A percentile compares a stretch with the other conserved stretches of the same genome.
These are phyloP conservation scores for Austroboletus festivus DNA, from an alignment of 768 basidiomycete species.

Conservation along the genomic window DNA sequence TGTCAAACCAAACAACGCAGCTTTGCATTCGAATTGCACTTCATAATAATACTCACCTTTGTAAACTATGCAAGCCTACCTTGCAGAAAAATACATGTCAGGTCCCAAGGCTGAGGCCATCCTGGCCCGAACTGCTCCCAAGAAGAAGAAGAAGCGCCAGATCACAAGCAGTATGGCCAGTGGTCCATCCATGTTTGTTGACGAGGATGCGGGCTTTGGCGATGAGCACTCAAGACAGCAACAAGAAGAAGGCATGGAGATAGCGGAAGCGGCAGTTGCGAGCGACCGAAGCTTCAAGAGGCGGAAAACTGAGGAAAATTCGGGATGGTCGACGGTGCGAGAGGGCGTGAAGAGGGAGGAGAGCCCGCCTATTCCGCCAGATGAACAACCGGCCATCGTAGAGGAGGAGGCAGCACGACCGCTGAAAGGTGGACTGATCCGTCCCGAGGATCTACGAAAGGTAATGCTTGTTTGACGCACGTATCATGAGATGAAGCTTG, in stretches of 20 bases:
- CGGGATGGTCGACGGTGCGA: slow-evolving; percentile 69
- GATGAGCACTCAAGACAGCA: slow-evolving; percentile 44
- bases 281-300: slow-evolving; percentile 78
- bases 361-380: slow-evolving; percentile 51
- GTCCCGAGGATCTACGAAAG: slow-evolving; percentile 70
- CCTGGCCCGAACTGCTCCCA: slow-evolving; percentile 56
- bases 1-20: too few species aligned
- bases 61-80: slow-evolving; percentile 66
- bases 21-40: too few species aligned
- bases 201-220: slow-evolving; percentile 74
- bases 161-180: slow-evolving; percentile 27
- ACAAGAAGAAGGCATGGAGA: slow-evolving; percentile 51
- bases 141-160: slow-evolving; percentile 77
- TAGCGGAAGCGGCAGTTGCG: slow-evolving; percentile 64
- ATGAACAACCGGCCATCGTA: slow-evolving; percentile 67
- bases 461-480: slow-evolving; percentile 19
- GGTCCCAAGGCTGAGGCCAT: slow-evolving; percentile 97
- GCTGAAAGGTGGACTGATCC: slow-evolving; percentile 76
- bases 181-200: slow-evolving; percentile 41
- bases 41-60: not conserved
- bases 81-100: slow-evolving; percentile 93
- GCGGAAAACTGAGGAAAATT: slow-evolving; percentile 53
- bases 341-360: slow-evolving; percentile 47
- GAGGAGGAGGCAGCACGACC: slow-evolving; percentile 45
- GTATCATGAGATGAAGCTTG: not conserved